Base-by-base conservation (phyloP, 2,329 filamentous ascomycete species). In the Botrytis paeoniae region DNA sequence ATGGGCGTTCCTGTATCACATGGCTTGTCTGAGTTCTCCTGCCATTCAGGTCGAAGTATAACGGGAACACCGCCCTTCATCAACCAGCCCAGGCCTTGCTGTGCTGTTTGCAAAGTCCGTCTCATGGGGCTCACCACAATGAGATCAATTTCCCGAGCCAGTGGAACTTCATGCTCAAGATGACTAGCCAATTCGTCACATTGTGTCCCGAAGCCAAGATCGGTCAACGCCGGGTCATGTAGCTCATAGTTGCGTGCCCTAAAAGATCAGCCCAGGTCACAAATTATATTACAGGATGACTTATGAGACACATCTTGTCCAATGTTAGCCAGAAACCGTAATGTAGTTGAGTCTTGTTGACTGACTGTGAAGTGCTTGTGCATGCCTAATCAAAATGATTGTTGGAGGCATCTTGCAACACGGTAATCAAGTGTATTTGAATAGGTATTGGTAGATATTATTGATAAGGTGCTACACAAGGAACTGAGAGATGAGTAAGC, bases 331-430 rank as follows among this genome's bases (percentile, higher is more conserved):
- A 29, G 41, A 39, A 59, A 57, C 57, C 32, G 22, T 59, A 32
- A 37, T 39, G 32, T 45, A 69, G 43, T 37, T 51, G 63, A 7
- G 22, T 45, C 12, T 64, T 32, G 5, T 66, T 37, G 41, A 80
- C 80, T 78, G 76, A 83, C 83, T 84, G 68, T 84, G 83, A 66
- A 80, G 57, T 54, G 83, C 83, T 79, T 84, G 79, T 37, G 81
- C 83, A 73, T 84, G 83, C 65, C 83, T 79, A 73, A 84, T 83
- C 9, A 84, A 74, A 74, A 84, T 81, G n/a, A 84, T 76, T 8
- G 80, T 79, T 9, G 82, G 82, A 22, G 83, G 75, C 83, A 84
- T 84, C 39, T 73, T 75, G 59, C 25, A 57, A 57, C 14, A 57
- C 51, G 39, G n/a, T 12, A n/a, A 61, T n/a, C 39, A 37, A 22